Evolutionary conservation across 1,284 basidiomycete genomes (phyloP), one percentile per base, ranked within the genome.

Genomic region (Marasmius fiardii): DNA sequence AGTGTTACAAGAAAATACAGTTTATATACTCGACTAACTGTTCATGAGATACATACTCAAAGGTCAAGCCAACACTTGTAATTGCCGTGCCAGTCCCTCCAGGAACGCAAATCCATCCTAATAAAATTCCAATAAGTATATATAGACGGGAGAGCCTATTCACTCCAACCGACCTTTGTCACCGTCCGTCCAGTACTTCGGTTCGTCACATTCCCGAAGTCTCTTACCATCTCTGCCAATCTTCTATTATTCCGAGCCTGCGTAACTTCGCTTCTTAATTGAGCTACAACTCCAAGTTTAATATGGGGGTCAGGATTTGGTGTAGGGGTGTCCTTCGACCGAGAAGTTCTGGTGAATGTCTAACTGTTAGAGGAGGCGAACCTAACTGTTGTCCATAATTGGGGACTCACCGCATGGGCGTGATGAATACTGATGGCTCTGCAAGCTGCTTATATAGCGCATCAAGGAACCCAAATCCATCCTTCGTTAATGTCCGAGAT

Each of bases 21-120:
- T 28, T 24, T 16, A 28, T 49, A 28, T 26, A 49, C 28, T 33
- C 24, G 18, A 26, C n/a, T 26, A n/a, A n/a, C n/a, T n/a, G n/a
- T n/a, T n/a, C n/a, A n/a, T n/a, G n/a, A n/a, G n/a, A n/a, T n/a
- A n/a, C n/a, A n/a, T n/a, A n/a, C 21, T 21, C 18, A 28, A 21
- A 11, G 20, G 45, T 54, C 56, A 67, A 37, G 58, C 53, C 44
- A 78, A 57, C 16, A 61, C 69, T 60, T 70, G 72, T 58, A 90
- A 65, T 57, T 82, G 73, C 49, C 71, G 73, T 6, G 81, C 78
- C 39, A 89, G 65, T 43, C 80, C 80, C 53, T 84, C 80, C 55
- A 90, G 69, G 67, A 90, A 90, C 4, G 76, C 78, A 64, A 89
- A 79, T 41, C 87, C 88, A 61, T 90, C 86, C 79, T 80, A 55